Conservation (phyloP, 371 early-diverging fungal genomes). For the Zychaea mexicana region DNA sequence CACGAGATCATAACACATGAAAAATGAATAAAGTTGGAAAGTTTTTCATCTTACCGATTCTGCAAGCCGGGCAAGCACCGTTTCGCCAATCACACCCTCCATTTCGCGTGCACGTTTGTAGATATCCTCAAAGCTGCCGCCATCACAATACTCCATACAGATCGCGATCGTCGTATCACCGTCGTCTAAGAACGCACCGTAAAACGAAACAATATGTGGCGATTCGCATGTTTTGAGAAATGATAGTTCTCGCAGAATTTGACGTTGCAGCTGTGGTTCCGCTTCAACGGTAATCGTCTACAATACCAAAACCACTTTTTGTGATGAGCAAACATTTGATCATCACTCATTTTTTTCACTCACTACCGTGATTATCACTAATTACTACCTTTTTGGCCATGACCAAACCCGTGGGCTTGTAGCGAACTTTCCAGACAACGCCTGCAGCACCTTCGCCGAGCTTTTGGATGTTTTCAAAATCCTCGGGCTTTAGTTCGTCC, state of each 20-base stretch:
- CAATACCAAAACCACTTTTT: neutral
- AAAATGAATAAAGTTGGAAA: too few species aligned
- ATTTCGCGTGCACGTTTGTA: constrained; percentile 70
- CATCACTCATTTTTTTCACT: too few species aligned
- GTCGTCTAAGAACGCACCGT: constrained; percentile 91
- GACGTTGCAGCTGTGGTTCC: constrained; percentile 70
- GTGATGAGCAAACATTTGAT: too few species aligned
- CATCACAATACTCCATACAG: constrained; percentile 94
- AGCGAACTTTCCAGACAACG: constrained; percentile 84
- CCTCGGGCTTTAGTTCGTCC: constrained; percentile 45
- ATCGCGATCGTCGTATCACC: constrained; percentile 84
- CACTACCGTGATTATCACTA: neutral
- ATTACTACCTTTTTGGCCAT: constrained; percentile 90
- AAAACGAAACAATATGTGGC: constrained; percentile 90
- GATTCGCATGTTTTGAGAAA: constrained; percentile 87
- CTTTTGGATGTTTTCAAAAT: constrained; percentile 66
- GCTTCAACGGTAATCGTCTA: constrained; percentile 70
- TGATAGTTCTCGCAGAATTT: constrained; percentile 89
- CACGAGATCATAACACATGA: too few species aligned
- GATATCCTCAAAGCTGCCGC: constrained; percentile 81
- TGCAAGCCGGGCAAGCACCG: constrained; percentile 78
- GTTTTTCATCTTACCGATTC: constrained; percentile 73
- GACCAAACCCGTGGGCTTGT: constrained; percentile 72
- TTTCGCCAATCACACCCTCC: constrained; percentile 71
- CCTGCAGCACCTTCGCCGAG: constrained; percentile 95